Conservation (phyloP, 2,329 filamentous ascomycete genomes). For the Aureobasidium leucospermi region DNA sequence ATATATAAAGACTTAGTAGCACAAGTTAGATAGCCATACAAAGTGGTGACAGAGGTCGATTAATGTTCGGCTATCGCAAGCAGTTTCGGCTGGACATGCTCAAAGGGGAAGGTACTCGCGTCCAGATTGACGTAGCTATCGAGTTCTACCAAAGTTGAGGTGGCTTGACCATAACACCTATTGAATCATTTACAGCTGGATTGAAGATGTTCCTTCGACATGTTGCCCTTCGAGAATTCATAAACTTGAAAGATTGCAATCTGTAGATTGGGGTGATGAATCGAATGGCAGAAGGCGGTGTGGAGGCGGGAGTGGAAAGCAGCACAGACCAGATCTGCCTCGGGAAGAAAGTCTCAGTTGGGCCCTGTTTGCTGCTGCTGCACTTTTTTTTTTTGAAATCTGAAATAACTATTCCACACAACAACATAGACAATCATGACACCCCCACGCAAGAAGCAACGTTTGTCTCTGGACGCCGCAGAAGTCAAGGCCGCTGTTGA, state of each 20-base stretch:
- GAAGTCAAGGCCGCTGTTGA: conserved; percentile 24
- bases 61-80: not conserved
- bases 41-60: not conserved
- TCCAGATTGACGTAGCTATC: not conserved
- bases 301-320: not conserved
- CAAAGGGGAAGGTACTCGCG: not conserved
- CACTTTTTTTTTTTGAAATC: not conserved
- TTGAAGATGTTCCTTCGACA: no score
- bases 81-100: not conserved
- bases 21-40: not conserved
- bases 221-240: no score
- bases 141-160: no score
- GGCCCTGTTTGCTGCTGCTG: conserved; percentile 3
- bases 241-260: no score
- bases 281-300: not conserved
- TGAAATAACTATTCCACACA: not conserved
- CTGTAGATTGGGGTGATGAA: not conserved
- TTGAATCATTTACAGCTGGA: no score
- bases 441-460: conserved; percentile 34
- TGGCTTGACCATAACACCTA: no score
- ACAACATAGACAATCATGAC: conserved; percentile 24
- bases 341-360: conserved; percentile 1
- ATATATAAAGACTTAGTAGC: not conserved
- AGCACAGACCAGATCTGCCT: conserved; percentile 1
- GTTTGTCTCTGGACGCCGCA: conserved; percentile 32